These are phyloP conservation scores for Parastagonospora avenae DNA, from an alignment of 2,329 filamentous ascomycete genomes.

Conservation along the genomic window DNA sequence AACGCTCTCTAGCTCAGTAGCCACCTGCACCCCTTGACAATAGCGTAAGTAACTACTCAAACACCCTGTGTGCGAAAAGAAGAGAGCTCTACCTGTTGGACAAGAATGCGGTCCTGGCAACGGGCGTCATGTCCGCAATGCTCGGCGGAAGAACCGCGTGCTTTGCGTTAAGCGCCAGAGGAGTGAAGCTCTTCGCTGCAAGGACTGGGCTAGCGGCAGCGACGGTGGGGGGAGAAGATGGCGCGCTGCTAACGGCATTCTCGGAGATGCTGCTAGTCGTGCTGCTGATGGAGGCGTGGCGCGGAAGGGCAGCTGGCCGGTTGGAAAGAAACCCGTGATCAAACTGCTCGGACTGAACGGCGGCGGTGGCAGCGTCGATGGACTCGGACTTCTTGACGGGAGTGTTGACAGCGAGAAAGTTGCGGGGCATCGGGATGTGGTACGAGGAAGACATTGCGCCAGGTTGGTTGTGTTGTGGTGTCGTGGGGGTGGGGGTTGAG, in stretches of 20 bases:
- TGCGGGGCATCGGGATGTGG: constrained; percentile 45
- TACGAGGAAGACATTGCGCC: constrained; percentile 44
- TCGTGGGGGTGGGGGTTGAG: constrained; percentile 1
- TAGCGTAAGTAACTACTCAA: constrained; percentile 1
- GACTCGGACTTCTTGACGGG: constrained; percentile 28
- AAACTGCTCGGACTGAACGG: constrained; percentile 29
- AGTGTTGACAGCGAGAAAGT: constrained; percentile 45
- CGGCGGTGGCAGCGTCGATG: constrained; percentile 9
- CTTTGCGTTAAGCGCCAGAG: constrained; percentile 44
- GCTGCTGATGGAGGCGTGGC: constrained; percentile 39
- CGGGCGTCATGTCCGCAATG: constrained; percentile 27
- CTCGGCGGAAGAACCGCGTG: constrained; percentile 27
- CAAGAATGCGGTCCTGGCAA: constrained; percentile 33
- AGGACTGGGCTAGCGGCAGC: constrained; percentile 33
- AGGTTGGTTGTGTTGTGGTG: constrained; percentile 22
- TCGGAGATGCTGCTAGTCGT: constrained; percentile 24
- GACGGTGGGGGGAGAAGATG: constrained; percentile 35
- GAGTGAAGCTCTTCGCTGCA: constrained; percentile 35
- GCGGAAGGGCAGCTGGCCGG: constrained; percentile 21
- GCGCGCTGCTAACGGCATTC: constrained; percentile 28
- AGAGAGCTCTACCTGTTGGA: constrained; percentile 34
- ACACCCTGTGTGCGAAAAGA: neutral
- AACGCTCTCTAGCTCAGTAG: neutral
- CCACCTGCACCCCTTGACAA: constrained; percentile 3
- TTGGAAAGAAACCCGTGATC: constrained; percentile 47